A percentile compares a stretch with the other conserved stretches of the same genome.
Evolutionary conservation across 176 grass and related monocot species (phyloP).

Genomic region (sorghum (Sorghum bicolor)): DNA sequence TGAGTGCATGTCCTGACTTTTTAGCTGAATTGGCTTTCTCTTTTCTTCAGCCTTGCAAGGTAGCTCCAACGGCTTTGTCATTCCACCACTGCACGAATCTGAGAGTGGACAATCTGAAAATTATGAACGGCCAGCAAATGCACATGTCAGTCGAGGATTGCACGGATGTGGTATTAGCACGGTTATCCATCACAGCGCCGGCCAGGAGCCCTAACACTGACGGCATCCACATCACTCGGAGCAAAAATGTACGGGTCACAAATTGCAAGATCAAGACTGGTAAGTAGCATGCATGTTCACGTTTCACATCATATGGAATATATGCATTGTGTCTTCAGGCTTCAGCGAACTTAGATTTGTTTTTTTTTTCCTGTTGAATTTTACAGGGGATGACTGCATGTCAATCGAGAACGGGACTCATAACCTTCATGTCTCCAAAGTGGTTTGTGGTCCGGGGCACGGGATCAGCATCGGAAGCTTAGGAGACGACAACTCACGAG

Average conservation of each 20-base stretch:
- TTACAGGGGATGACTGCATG: slow-evolving; percentile 30
- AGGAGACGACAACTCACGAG: slow-evolving; percentile 21
- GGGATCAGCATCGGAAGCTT: slow-evolving; percentile 63
- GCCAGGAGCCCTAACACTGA: slow-evolving; percentile 38
- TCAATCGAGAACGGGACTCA: slow-evolving; percentile 31
- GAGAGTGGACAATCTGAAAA: not conserved
- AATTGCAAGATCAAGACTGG: slow-evolving; percentile 40
- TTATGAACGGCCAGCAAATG: slow-evolving; percentile 44
- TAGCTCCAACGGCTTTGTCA: slow-evolving; percentile 46
- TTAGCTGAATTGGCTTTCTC: not conserved
- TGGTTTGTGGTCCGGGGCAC: slow-evolving; percentile 34
- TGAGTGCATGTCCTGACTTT: too few species aligned
- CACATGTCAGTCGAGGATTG: slow-evolving; percentile 40
- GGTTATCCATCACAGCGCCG: slow-evolving; percentile 5
- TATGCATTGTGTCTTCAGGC: not conserved
- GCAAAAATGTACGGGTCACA: slow-evolving; percentile 13
- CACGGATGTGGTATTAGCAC: not conserved
- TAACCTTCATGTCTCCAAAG: not conserved
- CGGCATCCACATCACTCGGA: slow-evolving; percentile 41
- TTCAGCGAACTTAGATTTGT: too few species aligned
- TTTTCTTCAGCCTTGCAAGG: slow-evolving; percentile 47
- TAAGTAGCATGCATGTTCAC: not conserved
- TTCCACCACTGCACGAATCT: slow-evolving; percentile 19
- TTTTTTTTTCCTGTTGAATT: rapidly evolving
- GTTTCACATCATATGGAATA: not conserved